Evolutionary conservation across 768 basidiomycete genomes (phyloP), one percentile per base, ranked within the genome.

Genomic region (Sistotremastrum niveocremeum): DNA sequence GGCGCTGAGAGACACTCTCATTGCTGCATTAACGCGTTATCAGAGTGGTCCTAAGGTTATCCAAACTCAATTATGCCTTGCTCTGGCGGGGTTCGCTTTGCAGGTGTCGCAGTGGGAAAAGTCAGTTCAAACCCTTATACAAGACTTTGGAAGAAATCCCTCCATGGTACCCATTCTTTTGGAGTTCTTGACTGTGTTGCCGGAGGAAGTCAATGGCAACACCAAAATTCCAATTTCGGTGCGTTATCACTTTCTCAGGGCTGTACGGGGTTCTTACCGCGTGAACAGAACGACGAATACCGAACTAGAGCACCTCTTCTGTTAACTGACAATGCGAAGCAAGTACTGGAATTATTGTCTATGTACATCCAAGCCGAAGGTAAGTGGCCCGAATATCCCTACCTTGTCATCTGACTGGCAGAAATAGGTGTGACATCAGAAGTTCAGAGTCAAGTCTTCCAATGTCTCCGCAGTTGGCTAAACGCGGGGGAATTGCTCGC

Each of bases 321-420:
- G 33, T 66, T 90, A 45, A 76, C 81, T 2, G 70, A 63, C 8
- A 84, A 88, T 53, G 72, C 84, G 2, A 67, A 73, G 38, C 72
- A 78, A 57, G 77, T 98, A 7, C 57, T 97, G 42, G 76, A 80
- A 37, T 64, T 97, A 44, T 65, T 99, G 49, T 69, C 80, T 1
- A 74, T 97, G 77, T 99, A 99, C 58, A 74, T 90, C 39, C 79
- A 81, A 54, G 94, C 95, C 3, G 59, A 73, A 50, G 94, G 95
- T 91, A 56, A 49, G 83, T 62, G 6, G 7, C 12, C 36, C 7
- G 37, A n/a, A 12, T 9, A 9, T 43, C 2, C 20, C 47, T 38
- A 34, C 10, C 12, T 37, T 39, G 6, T 32, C 43, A 37, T 48
- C 50, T 12, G 44, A 37, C 5, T 7, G 6, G 20, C 11, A 51